A percentile compares a stretch with the other conserved stretches of the same genome.
These are phyloP conservation scores for Glycine latifolia DNA, from an alignment of 306 rosid species.

Conservation along the genomic window DNA sequence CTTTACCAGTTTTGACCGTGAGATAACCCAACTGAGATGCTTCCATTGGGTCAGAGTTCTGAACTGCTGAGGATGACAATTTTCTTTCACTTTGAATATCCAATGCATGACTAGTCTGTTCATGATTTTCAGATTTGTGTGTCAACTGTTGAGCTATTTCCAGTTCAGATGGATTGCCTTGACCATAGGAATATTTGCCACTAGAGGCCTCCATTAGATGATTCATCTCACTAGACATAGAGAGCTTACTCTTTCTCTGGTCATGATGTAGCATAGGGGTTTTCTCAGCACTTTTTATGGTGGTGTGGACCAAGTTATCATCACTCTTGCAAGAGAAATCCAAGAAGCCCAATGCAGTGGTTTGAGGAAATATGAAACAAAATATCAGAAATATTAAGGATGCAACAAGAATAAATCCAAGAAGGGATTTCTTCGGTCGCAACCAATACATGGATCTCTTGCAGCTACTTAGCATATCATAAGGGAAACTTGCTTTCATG, in stretches of 20 bases:
- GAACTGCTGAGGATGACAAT: constrained; percentile 45
- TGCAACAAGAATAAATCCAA: constrained; percentile 56
- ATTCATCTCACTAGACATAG: constrained; percentile 54
- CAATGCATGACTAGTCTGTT: constrained; percentile 40
- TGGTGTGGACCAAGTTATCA: constrained; percentile 48
- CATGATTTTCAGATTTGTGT: constrained; percentile 44
- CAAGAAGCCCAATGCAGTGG: constrained; percentile 50
- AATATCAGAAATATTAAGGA: constrained; percentile 56
- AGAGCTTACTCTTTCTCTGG: constrained; percentile 55
- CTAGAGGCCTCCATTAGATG: constrained; percentile 52
- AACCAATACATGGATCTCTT: constrained; percentile 75
- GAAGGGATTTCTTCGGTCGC: constrained; percentile 63
- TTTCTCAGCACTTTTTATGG: constrained; percentile 50
- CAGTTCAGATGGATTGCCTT: constrained; percentile 45
- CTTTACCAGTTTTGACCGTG: constrained; percentile 74
- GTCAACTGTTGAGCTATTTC: constrained; percentile 47
- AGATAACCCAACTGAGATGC: constrained; percentile 60
- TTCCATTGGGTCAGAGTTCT: constrained; percentile 52
- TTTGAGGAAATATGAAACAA: constrained; percentile 61
- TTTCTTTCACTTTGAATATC: constrained; percentile 55
- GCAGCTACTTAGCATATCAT: constrained; percentile 70
- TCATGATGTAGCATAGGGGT: constrained; percentile 44
- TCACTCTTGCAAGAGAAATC: constrained; percentile 55
- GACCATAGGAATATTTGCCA: constrained; percentile 48
- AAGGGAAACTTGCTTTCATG: constrained; percentile 77